Evolutionary conservation across 257 asterid genomes (phyloP).

Genomic region (Solanum tacnaense): DNA sequence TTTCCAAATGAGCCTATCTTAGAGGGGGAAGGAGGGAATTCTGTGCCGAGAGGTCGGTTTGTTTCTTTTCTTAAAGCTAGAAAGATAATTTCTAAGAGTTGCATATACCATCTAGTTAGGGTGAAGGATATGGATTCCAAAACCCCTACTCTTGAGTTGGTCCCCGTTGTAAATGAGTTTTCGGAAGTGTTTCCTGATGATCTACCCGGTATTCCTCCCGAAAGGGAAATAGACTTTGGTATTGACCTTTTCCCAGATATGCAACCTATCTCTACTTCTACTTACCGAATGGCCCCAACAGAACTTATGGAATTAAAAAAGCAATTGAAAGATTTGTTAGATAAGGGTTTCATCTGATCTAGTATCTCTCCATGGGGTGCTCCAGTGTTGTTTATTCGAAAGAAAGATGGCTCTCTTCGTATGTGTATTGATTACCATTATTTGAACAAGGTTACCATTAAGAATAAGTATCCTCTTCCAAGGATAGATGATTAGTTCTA

Average conservation of each 20-base stretch:
- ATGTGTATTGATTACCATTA: neutral
- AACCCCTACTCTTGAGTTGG: neutral
- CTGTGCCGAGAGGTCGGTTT: neutral
- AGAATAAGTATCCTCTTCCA: neutral
- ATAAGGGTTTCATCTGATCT: too few relatives aligned
- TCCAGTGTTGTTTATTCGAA: too few relatives aligned
- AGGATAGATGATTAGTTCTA: neutral
- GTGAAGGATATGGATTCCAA: neutral
- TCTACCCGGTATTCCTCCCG: neutral
- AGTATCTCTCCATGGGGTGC: neutral
- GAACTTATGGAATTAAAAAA: too few relatives aligned
- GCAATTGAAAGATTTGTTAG: too few relatives aligned
- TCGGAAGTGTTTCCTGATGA: rapidly evolving
- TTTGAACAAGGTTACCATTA: neutral
- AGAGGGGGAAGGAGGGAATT: neutral
- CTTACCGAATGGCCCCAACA: rapidly evolving
- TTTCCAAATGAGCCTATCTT: neutral
- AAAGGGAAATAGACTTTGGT: too few relatives aligned
- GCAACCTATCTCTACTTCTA: neutral
- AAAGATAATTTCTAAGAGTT: too few relatives aligned
- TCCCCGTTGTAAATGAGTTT: neutral
- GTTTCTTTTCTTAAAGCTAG: neutral
- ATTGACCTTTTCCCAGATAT: neutral
- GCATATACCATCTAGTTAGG: neutral
- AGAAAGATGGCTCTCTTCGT: neutral